A percentile compares a stretch with the other conserved stretches of the same genome.
phyloP scores from a whole-genome alignment of 2,329 filamentous ascomycete species.

The Aspergillus melleus region DNA sequence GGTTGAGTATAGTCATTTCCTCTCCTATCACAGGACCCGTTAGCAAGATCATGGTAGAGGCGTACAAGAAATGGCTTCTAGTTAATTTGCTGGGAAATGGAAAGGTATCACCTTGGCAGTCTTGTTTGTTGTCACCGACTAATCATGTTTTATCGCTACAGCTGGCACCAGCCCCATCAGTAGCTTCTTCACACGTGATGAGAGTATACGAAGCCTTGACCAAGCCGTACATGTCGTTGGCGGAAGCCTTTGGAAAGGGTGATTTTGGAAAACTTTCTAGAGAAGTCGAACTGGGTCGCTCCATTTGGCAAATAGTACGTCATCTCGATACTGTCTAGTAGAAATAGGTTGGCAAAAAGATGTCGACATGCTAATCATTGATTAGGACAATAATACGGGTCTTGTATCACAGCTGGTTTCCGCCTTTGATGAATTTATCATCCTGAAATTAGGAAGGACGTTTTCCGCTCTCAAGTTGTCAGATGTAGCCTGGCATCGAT shows the following conservation, averaged over 20 bases:
- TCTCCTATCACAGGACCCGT: constrained; percentile 64
- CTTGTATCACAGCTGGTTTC: constrained; percentile 69
- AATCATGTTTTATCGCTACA: constrained; percentile 21
- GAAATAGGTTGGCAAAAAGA: not conserved
- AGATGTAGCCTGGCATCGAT: constrained; percentile 42
- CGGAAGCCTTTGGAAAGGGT: constrained; percentile 64
- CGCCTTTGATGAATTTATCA: constrained; percentile 73
- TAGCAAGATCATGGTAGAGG: constrained; percentile 80
- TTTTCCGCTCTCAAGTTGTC: constrained; percentile 65
- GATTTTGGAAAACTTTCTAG: constrained; percentile 61
- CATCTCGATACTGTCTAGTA: no score
- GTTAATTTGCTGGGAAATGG: constrained; percentile 72
- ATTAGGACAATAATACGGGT: constrained; percentile 68
- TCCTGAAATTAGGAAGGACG: constrained; percentile 70
- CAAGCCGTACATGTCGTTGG: constrained; percentile 71
- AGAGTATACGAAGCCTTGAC: constrained; percentile 60
- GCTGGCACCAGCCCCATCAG: constrained; percentile 55
- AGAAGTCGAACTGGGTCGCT: constrained; percentile 61
- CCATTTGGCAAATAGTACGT: constrained; percentile 61
- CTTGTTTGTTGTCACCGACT: constrained; percentile 1
- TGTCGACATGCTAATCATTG: constrained; percentile 5
- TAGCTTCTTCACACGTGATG: constrained; percentile 54
- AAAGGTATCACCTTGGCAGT: constrained; percentile 41
- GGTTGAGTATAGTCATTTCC: constrained; percentile 65
- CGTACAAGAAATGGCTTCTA: constrained; percentile 89